Base-by-base conservation (phyloP, 768 basidiomycete species). In the Kwoniella shandongensis region DNA sequence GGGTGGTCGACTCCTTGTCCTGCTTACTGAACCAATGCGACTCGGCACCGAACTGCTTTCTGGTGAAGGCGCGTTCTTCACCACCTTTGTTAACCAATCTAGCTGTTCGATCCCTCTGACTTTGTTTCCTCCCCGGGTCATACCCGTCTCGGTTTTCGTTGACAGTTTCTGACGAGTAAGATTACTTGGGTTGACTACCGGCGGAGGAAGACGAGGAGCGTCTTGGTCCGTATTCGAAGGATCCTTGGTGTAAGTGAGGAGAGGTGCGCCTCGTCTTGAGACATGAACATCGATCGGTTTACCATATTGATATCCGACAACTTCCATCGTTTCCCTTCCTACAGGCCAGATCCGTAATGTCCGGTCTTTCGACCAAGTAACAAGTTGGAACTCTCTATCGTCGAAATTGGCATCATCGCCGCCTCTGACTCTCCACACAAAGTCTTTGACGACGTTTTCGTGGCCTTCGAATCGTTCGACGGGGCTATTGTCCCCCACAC, bases 391-490 rank as follows among this genome's bases (percentile, higher is more conserved):
- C 48, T 81, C 81, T 1, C 81, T 78, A 35, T 83, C 81, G 38
- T 83, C 84, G 78, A 65, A 54, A 12, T 59, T 46, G 29, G 86
- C 83, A 68, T 81, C 74, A 11, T 75, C 66, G 0, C 79, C 80
- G 2, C 81, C 81, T 51, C 78, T 54, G 0, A 81, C 84, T 58
- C 96, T 80, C 96, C 96, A 99, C 1, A 99, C 92, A 73, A 94
- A 99, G 77, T 99, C 94, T 69, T 94, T 96, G 18, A 98, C 94
- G 1, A 92, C 90, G 62, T 94, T 91, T 0, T 85, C 83, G 76
- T 94, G 91, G 0, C 91, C 92, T 64, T 89, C 87, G 63, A 93
- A 94, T 6, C 80, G 79, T 63, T 88, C 85, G 4, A 90, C 84
- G 0, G 77, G 75, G 17, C 62, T 51, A 17, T 64, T 48, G 18